Base-by-base conservation (phyloP, 768 basidiomycete species). In the Glaciozyma antarctica region DNA sequence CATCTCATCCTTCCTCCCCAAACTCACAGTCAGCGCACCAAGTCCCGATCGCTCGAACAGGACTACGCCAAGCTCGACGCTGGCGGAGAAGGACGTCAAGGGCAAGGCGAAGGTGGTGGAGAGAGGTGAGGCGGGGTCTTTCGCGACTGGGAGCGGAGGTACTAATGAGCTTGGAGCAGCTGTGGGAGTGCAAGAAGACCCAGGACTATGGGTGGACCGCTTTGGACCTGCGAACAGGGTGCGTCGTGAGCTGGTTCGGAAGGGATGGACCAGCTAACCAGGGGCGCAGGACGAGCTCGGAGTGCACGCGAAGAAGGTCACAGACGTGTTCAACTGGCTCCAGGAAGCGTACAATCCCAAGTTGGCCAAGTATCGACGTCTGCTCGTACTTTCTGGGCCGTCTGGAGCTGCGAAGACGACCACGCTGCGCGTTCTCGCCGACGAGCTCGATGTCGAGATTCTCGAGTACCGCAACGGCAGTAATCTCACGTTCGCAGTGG, bases 371-470 rank as follows among this genome's bases (percentile, higher is more conserved):
- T 91, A 90, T 74, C 80, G 89, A 88, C 82, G 91, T 54, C 84
- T 99, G 34, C 81, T 98, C 10, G 83, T 84, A 0, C 77, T 99
- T 16, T 88, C 88, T 4, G 94, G 94, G 2, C 89, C 90, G 0
- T 86, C 94, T 12, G 94, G 94, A 2, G 83, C 85, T 0, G 94
- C 84, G 0, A 99, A 99, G 79, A 95, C 94, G 0, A 82, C 91
- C 0, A 90, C 90, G 0, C 70, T 98, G 3, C 82, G 83, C 32
- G 82, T 91, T 3, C 78, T 99, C 26, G 81, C 88, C 0, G 78
- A 77, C 21, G 89, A 93, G 72, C 77, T 93, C 71, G 83, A 80
- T 3, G 84, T 88, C 60, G 87, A 92, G 58, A 81, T 95, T 44
- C 73, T 90, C 28, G 94, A 99, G 74, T 97, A 92, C 90, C 32